A percentile compares a stretch with the other conserved stretches of the same genome.
These are phyloP conservation scores for Rhodotorula paludigena DNA, from an alignment of 768 basidiomycete genomes.

Conservation along the genomic window DNA sequence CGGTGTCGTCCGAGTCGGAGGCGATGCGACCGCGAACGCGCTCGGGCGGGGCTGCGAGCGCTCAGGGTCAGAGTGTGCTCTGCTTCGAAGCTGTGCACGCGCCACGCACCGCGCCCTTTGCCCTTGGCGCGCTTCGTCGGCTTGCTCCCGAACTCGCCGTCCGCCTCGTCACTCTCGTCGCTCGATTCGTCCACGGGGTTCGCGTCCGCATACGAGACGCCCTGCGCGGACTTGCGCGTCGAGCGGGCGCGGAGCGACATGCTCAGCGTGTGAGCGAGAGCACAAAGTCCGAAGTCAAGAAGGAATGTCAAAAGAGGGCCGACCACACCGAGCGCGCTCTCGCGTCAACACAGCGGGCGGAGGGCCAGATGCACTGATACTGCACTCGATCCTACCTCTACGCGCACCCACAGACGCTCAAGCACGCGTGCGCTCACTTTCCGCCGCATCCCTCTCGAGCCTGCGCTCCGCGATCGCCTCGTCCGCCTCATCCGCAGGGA, in stretches of 20 bases:
- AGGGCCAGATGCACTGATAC: no score
- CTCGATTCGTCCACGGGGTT: not conserved
- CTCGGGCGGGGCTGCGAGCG: no score
- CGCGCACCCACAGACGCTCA: not conserved
- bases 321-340: no score
- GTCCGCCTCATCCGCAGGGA: conserved; percentile 1
- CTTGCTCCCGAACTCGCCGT: not conserved
- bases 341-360: no score
- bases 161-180: not conserved
- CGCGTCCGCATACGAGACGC: not conserved
- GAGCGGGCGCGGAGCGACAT: not conserved
- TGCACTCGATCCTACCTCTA: no score
- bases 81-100: no score
- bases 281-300: no score
- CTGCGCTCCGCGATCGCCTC: not conserved
- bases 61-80: no score
- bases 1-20: not conserved
- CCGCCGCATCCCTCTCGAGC: not conserved
- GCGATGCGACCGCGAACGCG: no score
- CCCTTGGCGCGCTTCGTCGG: not conserved
- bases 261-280: not conserved
- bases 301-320: no score
- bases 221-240: not conserved
- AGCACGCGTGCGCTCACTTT: not conserved
- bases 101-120: not conserved